Base-by-base conservation (phyloP, 208 protist species). In the Trypanosoma grayi region DNA sequence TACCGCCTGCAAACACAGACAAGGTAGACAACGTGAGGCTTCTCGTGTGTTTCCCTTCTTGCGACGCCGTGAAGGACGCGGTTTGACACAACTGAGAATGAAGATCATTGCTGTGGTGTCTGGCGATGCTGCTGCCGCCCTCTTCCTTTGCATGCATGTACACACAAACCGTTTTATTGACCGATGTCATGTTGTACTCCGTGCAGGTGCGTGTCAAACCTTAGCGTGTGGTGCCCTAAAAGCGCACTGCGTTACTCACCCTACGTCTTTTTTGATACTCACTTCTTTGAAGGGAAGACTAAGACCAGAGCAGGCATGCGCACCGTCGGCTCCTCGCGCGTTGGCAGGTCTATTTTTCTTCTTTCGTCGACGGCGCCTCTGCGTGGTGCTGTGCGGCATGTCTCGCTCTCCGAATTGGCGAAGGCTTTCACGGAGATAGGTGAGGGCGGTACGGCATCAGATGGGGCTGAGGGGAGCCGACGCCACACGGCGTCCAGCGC, bases 361-460 rank as follows among this genome's bases (percentile, higher is more conserved):
- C 27, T 20, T 44, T 37, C 37, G 5, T 34, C 40, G 13, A 55
- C 40, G 31, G 57, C 28, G 11, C n/a, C 34, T 9, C 9, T 62
- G 44, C 9, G 9, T 28, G 9, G 30, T 41, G 47, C 63, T 25
- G 22, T 31, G 43, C 57, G 65, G 30, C 27, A 13, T 31, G 9
- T 82, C 0, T 82, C 75, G 4, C 36, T 86, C 8, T 60, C 47
- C 14, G 59, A 83, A 9, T 56, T 82, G 34, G 80, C 76, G n/a
- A 79, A 73, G 33, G 76, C 59, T 8, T 82, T 85, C 50, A 50
- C 68, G 11, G 71, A 79, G 34, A 51, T 82, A 39, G 62, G 65
- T 60, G 65, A 71, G 13, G n/a, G n/a, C n/a, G n/a, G n/a, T n/a
- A n/a, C n/a, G n/a, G n/a, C n/a, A n/a, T n/a, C n/a, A n/a, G n/a